These are phyloP conservation scores for Neurospora pannonica DNA, from an alignment of 495 filamentous ascomycete species.

Conservation along the genomic window DNA sequence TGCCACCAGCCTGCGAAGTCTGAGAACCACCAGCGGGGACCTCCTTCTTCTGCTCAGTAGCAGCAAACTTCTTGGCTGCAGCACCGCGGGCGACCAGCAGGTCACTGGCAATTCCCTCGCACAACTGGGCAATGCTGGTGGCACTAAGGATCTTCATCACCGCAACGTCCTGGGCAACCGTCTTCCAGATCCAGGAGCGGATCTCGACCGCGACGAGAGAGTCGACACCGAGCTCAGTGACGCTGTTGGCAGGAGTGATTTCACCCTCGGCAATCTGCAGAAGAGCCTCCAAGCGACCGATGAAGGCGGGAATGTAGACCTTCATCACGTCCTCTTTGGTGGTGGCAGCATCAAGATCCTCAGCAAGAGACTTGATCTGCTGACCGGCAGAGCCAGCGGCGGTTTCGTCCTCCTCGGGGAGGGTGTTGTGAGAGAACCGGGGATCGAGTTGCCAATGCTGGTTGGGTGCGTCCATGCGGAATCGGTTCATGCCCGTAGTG, in stretches of 20 bases:
- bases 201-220: conserved; percentile 41
- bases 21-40: not conserved
- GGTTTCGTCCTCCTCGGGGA: conserved; percentile 6
- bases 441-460: conserved; percentile 33
- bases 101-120: conserved; percentile 5
- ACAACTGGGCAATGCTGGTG: conserved; percentile 25
- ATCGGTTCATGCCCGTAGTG: conserved; percentile 32
- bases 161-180: conserved; percentile 33
- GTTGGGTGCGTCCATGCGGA: conserved; percentile 11
- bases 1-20: not conserved
- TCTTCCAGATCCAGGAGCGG: conserved; percentile 36
- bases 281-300: conserved; percentile 17
- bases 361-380: conserved; percentile 11
- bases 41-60: not conserved
- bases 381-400: not conserved
- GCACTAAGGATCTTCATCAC: conserved; percentile 44
- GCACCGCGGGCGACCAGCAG: not conserved
- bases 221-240: conserved; percentile 35
- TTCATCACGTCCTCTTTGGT: conserved; percentile 9
- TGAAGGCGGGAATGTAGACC: conserved; percentile 17
- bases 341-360: conserved; percentile 11
- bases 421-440: conserved; percentile 29
- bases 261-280: conserved; percentile 21
- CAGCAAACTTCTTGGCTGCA: not conserved
- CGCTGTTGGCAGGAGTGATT: conserved; percentile 15